Conservation (phyloP, 1,139 yeast genomes). For the Zygoascus meyerae region DNA sequence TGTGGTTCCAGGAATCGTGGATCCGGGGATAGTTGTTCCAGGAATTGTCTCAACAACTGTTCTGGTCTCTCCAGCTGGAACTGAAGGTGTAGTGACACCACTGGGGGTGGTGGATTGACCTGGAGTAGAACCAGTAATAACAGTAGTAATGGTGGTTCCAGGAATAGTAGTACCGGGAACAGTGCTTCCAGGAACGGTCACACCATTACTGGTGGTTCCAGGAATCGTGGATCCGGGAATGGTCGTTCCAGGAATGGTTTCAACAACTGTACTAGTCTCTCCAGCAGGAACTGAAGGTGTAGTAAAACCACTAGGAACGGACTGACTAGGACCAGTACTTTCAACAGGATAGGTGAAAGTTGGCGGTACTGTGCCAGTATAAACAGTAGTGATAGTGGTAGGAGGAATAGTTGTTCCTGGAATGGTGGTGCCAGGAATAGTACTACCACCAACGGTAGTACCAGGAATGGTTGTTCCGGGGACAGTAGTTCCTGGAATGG, state of each 20-base stretch:
- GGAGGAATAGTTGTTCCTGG: constrained; percentile 10
- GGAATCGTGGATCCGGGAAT: constrained; percentile 8
- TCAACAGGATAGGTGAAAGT: background rate
- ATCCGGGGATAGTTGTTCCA: constrained; percentile 17
- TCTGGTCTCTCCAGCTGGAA: background rate
- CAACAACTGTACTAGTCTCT: constrained; percentile 8
- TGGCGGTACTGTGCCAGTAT: background rate
- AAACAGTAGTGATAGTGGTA: constrained; percentile 3
- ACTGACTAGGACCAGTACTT: background rate
- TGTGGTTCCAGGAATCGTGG: constrained; percentile 19
- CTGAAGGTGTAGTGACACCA: background rate
- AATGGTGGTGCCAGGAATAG: constrained; percentile 16
- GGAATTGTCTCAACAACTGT: constrained; percentile 11
- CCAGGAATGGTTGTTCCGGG: constrained; percentile 17
- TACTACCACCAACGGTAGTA: constrained; percentile 13
- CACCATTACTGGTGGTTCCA: constrained; percentile 2
- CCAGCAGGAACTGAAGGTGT: background rate
- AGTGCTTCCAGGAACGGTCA: constrained; percentile 3
- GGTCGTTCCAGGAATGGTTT: constrained; percentile 12
- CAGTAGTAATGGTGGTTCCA: constrained; percentile 5
- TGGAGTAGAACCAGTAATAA: background rate
- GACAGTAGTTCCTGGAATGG: constrained; percentile 14
- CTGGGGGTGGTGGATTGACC: background rate
- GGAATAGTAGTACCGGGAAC: constrained; percentile 3
- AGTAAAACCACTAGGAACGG: background rate